phyloP scores from a whole-genome alignment of 108 stramenopile species.

The Seminavis robusta region DNA sequence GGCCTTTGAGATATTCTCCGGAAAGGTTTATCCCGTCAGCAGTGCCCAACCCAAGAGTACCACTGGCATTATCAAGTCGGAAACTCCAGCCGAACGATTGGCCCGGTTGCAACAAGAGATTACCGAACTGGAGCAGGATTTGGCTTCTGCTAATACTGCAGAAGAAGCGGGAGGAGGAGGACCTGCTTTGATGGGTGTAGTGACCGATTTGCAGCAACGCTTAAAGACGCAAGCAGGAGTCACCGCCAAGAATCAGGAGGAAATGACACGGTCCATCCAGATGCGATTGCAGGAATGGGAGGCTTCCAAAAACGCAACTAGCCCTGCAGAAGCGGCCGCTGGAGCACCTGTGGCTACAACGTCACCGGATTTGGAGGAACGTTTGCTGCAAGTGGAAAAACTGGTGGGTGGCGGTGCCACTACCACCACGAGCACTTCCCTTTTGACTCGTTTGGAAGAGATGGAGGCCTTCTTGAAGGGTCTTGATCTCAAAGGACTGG shows the following conservation, averaged over 20 bases:
- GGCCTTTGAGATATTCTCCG: slow-evolving; percentile 48
- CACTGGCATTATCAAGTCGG: slow-evolving; percentile 1
- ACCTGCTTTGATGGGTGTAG: slow-evolving; percentile 10
- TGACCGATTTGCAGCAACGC: slow-evolving; percentile 1
- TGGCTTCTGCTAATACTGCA: slow-evolving; percentile 4
- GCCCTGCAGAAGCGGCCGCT: not conserved
- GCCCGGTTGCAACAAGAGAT: slow-evolving; percentile 43
- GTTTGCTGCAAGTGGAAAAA: slow-evolving; percentile 38
- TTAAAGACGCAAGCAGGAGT: not conserved
- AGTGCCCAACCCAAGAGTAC: not conserved
- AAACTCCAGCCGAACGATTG: slow-evolving; percentile 37
- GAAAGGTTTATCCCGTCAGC: slow-evolving; percentile 20
- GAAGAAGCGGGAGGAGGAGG: slow-evolving; percentile 14
- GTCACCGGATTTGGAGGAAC: slow-evolving; percentile 20
- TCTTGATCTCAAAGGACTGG: slow-evolving; percentile 33
- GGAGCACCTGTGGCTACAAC: not conserved
- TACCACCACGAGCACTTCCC: slow-evolving; percentile 10
- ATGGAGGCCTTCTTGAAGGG: slow-evolving; percentile 30
- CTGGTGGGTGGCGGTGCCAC: slow-evolving; percentile 17
- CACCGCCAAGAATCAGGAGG: slow-evolving; percentile 21
- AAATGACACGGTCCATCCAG: slow-evolving; percentile 30
- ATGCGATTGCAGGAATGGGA: slow-evolving; percentile 12
- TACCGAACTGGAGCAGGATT: slow-evolving; percentile 29
- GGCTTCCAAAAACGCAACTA: not conserved
- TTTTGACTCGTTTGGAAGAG: slow-evolving; percentile 42